phyloP scores from a whole-genome alignment of 1,284 basidiomycete species.

The Cronartium ribicola region DNA sequence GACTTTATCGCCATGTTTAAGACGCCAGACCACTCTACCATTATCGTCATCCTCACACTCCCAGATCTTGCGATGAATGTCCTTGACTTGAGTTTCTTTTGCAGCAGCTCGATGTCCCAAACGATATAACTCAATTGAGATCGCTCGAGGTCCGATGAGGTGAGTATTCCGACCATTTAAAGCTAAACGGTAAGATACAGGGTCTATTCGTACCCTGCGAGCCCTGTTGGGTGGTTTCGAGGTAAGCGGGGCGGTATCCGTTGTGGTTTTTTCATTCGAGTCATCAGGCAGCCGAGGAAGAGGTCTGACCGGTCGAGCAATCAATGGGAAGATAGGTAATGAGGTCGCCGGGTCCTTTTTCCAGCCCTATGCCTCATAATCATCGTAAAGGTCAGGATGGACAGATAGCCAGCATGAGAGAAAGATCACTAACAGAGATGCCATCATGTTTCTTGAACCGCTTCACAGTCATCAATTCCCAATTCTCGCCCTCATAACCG shows the following conservation, averaged over 20 bases:
- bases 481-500: conserved; percentile 33
- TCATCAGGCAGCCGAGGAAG: conserved; percentile 4
- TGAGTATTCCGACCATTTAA: conserved; percentile 40
- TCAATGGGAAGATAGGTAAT: conserved; percentile 38
- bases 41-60: conserved; percentile 21
- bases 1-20: background rate
- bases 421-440: conserved; percentile 17
- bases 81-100: conserved; percentile 31
- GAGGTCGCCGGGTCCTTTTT: conserved; percentile 42
- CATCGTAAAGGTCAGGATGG: background rate
- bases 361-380: conserved; percentile 18
- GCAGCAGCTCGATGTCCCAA: conserved; percentile 29
- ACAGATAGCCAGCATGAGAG: background rate
- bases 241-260: background rate
- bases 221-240: conserved; percentile 13
- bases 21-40: conserved; percentile 31
- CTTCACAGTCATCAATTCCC: conserved; percentile 41
- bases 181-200: conserved; percentile 33
- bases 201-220: conserved; percentile 30
- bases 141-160: conserved; percentile 36
- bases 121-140: conserved; percentile 35
- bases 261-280: background rate
- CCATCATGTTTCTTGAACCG: conserved; percentile 29
- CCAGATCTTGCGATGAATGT: conserved; percentile 28
- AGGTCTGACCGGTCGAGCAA: conserved; percentile 34